These are phyloP conservation scores for Tolypocladium pustulatum DNA, from an alignment of 2,329 filamentous ascomycete species.

Conservation along the genomic window DNA sequence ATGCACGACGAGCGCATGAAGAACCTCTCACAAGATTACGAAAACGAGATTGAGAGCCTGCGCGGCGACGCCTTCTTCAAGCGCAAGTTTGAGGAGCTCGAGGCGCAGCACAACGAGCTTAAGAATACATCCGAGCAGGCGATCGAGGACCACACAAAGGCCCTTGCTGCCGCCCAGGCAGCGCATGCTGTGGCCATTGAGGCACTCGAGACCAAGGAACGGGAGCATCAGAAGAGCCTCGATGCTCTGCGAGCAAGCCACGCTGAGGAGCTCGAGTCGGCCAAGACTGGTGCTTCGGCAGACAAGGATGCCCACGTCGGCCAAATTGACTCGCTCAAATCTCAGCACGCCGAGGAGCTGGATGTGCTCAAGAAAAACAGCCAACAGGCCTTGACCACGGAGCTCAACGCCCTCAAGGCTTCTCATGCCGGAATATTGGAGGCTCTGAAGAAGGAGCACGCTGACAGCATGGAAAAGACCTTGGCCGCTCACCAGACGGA, in stretches of 20 bases:
- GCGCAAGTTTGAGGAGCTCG: conserved; percentile 51
- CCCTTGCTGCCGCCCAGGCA: conserved; percentile 30
- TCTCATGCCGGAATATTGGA: conserved; percentile 33
- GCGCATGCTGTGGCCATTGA: conserved; percentile 33
- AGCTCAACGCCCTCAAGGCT: conserved; percentile 31
- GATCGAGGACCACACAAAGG: conserved; percentile 27
- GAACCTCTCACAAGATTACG: conserved; percentile 49
- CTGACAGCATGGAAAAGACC: conserved; percentile 24
- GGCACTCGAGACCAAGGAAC: conserved; percentile 39
- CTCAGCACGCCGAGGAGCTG: conserved; percentile 40
- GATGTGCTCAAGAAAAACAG: conserved; percentile 32
- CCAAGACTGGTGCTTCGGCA: conserved; percentile 40
- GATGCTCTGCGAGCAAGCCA: conserved; percentile 46
- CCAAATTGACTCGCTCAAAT: conserved; percentile 45
- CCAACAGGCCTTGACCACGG: conserved; percentile 24
- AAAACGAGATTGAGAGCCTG: conserved; percentile 54
- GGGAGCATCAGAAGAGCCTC: conserved; percentile 41
- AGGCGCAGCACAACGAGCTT: conserved; percentile 44
- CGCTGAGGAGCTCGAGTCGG: conserved; percentile 46
- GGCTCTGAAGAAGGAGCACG: conserved; percentile 29
- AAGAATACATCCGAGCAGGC: conserved; percentile 24
- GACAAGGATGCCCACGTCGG: conserved; percentile 36
- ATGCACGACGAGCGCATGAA: conserved; percentile 49
- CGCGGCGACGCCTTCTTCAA: conserved; percentile 54
- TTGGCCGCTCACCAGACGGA: conserved; percentile 19